phyloP scores from a whole-genome alignment of 108 stramenopile genomes.

The Stephanodiscus minutulus region DNA sequence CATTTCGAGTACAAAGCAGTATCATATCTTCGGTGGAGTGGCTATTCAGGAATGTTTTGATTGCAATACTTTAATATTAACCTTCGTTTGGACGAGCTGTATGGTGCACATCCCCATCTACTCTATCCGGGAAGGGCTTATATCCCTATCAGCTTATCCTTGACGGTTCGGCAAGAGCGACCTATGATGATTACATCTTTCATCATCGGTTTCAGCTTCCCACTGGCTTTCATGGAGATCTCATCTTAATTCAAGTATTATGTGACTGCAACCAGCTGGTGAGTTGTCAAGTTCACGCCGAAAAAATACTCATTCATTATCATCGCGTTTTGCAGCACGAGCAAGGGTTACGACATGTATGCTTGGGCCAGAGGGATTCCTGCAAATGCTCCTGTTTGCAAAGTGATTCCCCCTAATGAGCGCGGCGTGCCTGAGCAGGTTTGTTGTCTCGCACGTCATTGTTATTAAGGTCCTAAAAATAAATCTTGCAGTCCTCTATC shows the following conservation, averaged over 20 bases:
- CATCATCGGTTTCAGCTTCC: conserved; percentile 27
- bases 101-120: conserved; percentile 48
- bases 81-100: conserved; percentile 52
- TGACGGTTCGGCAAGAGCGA: conserved; percentile 21
- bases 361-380: conserved; percentile 35
- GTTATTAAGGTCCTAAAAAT: not conserved
- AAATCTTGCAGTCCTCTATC: not conserved
- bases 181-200: conserved; percentile 12
- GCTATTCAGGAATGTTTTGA: conserved; percentile 66
- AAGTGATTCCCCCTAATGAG: conserved; percentile 30
- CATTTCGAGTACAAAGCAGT: conserved; percentile 61
- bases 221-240: conserved; percentile 24
- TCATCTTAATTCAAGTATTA: conserved; percentile 71
- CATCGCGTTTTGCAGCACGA: conserved; percentile 4
- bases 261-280: conserved; percentile 65
- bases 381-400: conserved; percentile 26
- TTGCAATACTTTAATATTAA: conserved; percentile 48
- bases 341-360: conserved; percentile 39
- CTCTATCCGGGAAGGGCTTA: conserved; percentile 64
- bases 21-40: conserved; percentile 36
- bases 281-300: not conserved
- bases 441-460: no score
- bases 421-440: conserved; percentile 41
- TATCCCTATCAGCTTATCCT: conserved; percentile 37
- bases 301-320: not conserved